Percentiles rank a stretch among this genome's conserved stretches.
These are phyloP conservation scores for Myxozyma melibiosi DNA, from an alignment of 805 yeast genomes.

Conservation along the genomic window DNA sequence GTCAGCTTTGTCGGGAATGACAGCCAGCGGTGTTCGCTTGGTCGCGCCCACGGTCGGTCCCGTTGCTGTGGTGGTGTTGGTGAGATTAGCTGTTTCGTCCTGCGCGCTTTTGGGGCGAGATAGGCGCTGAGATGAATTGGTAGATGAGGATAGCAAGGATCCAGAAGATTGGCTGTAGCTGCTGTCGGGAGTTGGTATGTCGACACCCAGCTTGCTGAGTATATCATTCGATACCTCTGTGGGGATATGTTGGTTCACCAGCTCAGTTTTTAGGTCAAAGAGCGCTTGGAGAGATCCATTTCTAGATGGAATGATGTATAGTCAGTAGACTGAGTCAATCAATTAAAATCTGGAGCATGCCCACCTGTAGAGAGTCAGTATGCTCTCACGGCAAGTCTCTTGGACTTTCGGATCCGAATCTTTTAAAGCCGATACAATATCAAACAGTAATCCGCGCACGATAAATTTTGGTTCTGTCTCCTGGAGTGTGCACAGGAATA, in stretches of 20 bases:
- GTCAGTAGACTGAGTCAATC: too few species aligned
- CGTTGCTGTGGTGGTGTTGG: neutral
- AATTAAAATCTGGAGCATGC: too few species aligned
- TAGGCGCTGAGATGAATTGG: conserved; percentile 2
- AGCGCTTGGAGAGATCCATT: conserved; percentile 5
- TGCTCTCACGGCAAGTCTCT: conserved; percentile 38
- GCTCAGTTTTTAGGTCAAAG: conserved; percentile 19
- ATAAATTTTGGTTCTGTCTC: conserved; percentile 38
- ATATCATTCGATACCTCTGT: neutral
- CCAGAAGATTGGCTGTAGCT: too few species aligned
- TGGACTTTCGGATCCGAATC: conserved; percentile 37
- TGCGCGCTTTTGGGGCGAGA: neutral
- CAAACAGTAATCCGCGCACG: conserved; percentile 42
- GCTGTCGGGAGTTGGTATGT: neutral
- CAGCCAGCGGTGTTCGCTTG: conserved; percentile 21
- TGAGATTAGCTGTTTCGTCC: neutral
- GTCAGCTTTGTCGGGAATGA: conserved; percentile 11
- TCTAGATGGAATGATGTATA: neutral
- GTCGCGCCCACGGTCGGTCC: neutral
- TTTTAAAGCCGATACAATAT: conserved; percentile 39
- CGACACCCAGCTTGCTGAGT: conserved; percentile 4
- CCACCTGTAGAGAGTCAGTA: conserved; percentile 47
- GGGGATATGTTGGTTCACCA: conserved; percentile 11
- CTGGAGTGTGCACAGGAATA: conserved; percentile 36
- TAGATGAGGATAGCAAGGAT: too few species aligned